These are phyloP conservation scores for Oenanthe sinensis DNA, from an alignment of 129 eudicot species.

Conservation along the genomic window DNA sequence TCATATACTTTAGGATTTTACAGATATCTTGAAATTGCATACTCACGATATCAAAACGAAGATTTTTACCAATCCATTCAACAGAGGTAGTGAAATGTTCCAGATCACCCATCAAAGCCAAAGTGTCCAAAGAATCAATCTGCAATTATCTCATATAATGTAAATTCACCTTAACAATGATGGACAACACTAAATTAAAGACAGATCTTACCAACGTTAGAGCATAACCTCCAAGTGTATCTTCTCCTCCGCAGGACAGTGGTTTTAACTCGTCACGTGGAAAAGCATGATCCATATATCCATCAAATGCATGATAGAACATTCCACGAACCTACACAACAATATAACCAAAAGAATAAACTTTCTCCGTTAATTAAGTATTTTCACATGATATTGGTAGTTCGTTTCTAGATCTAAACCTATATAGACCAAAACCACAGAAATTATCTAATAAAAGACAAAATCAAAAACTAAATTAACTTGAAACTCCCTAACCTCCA, in stretches of 20 bases:
- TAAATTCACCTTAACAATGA: neutral
- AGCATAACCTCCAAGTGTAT: conserved; percentile 96
- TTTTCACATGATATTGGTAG: neutral
- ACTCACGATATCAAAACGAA: conserved; percentile 97
- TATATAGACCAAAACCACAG: neutral
- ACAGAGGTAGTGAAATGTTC: conserved; percentile 76
- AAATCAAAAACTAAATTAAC: neutral
- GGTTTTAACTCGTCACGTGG: conserved; percentile 93
- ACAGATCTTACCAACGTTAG: conserved; percentile 69
- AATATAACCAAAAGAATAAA: neutral
- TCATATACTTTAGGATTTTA: neutral
- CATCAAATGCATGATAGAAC: conserved; percentile 97
- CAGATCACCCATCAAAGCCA: conserved; percentile 84
- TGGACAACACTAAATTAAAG: conserved; percentile 1
- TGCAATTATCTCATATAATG: conserved; percentile 29
- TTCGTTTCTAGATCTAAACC: neutral
- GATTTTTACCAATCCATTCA: conserved; percentile 97
- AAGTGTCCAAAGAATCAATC: conserved; percentile 90
- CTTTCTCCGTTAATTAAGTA: neutral
- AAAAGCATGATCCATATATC: conserved; percentile 95
- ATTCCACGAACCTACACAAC: conserved; percentile 59
- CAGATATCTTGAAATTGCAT: conserved; percentile 15
- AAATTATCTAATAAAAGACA: neutral
- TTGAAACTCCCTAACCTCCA: neutral
- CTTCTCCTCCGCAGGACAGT: conserved; percentile 86